Evolutionary conservation across 805 yeast species (phyloP).

Genomic region (Saturnispora ahearnii): DNA sequence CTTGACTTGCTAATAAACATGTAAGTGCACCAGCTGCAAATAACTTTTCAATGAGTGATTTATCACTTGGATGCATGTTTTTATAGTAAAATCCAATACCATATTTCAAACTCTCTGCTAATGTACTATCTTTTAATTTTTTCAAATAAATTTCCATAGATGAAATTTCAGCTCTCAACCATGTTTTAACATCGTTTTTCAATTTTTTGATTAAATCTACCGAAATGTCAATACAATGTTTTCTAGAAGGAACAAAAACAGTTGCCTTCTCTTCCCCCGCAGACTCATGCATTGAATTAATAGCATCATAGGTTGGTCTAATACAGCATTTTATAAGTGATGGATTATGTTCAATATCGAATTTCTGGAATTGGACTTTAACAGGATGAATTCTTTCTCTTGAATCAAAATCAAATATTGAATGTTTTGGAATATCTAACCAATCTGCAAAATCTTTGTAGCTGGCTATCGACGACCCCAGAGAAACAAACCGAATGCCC

Average conservation of each 20-base stretch:
- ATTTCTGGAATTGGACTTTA: slow-evolving; percentile 47
- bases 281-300: slow-evolving; percentile 26
- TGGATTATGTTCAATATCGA: slow-evolving; percentile 39
- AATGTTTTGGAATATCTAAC: slow-evolving; percentile 60
- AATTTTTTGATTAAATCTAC: slow-evolving; percentile 31
- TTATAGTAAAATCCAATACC: slow-evolving; percentile 62
- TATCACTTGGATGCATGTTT: slow-evolving; percentile 50
- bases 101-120: slow-evolving; percentile 35
- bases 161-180: slow-evolving; percentile 33
- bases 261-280: slow-evolving; percentile 30
- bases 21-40: slow-evolving; percentile 42
- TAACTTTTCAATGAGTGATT: slow-evolving; percentile 43
- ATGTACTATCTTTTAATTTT: slow-evolving; percentile 37
- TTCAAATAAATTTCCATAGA: slow-evolving; percentile 34
- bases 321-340: slow-evolving; percentile 45
- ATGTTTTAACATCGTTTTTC: slow-evolving; percentile 28
- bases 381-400: slow-evolving; percentile 47
- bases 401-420: slow-evolving; percentile 64
- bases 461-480: slow-evolving; percentile 62
- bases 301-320: slow-evolving; percentile 38
- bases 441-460: slow-evolving; percentile 77
- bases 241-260: slow-evolving; percentile 52
- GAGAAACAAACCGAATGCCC: slow-evolving; percentile 53
- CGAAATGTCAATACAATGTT: slow-evolving; percentile 45
- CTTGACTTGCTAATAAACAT: slow-evolving; percentile 54